phyloP scores from a whole-genome alignment of 1,284 basidiomycete genomes.

The Retiboletus flavoniger region DNA sequence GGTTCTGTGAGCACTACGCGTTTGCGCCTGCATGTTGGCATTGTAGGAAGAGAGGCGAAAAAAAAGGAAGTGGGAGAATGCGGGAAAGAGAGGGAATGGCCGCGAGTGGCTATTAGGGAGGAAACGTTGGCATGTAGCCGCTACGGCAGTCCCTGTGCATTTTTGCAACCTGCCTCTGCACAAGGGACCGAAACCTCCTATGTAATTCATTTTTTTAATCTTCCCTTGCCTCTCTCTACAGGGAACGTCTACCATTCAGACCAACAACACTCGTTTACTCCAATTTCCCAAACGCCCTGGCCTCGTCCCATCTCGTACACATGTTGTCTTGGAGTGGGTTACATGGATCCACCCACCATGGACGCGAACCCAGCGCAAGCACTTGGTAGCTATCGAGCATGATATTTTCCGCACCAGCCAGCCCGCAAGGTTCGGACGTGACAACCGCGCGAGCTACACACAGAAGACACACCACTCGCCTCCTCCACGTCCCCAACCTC shows the following conservation, averaged over 20 bases:
- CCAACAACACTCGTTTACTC: constrained; percentile 12
- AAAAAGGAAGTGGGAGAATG: constrained; percentile 30
- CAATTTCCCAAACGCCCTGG: neutral
- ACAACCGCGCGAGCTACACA: constrained; percentile 1
- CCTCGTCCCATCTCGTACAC: neutral
- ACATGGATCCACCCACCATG: constrained; percentile 9
- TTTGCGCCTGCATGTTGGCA: constrained; percentile 91
- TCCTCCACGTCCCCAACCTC: constrained; percentile 10
- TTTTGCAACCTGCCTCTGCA: constrained; percentile 34
- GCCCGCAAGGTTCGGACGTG: constrained; percentile 1
- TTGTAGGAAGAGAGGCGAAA: constrained; percentile 37
- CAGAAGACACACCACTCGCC: neutral
- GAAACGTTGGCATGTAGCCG: constrained; percentile 41
- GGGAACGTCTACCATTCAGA: constrained; percentile 3
- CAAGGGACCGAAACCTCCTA: constrained; percentile 24
- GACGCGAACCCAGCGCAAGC: constrained; percentile 14
- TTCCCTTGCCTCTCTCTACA: neutral
- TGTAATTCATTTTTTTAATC: constrained; percentile 8
- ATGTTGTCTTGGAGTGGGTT: neutral
- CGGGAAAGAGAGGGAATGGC: constrained; percentile 39
- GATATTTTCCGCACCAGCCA: neutral
- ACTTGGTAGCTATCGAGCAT: constrained; percentile 2
- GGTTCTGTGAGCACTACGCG: constrained; percentile 84
- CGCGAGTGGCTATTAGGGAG: constrained; percentile 42
- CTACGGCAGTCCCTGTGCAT: constrained; percentile 37